A percentile compares a stretch with the other conserved stretches of the same genome.
phyloP scores from a whole-genome alignment of 2,329 filamentous ascomycete genomes.

The Microdochium paspali region DNA sequence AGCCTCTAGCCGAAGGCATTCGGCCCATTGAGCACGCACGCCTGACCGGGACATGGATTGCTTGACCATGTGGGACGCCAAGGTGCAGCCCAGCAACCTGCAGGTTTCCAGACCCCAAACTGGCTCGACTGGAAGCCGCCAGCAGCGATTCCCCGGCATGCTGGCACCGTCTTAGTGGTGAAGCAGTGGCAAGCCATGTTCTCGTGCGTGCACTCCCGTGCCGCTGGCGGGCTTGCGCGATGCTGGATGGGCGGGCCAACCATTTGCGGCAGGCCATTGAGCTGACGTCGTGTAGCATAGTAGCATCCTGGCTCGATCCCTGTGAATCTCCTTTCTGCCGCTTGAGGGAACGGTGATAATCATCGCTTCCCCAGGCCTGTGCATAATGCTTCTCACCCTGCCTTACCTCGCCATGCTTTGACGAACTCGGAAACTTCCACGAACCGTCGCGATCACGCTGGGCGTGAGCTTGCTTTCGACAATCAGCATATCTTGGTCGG shows the following conservation, averaged over 20 bases:
- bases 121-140: too few species aligned
- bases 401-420: too few species aligned
- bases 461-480: neutral
- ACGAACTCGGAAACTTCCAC: too few species aligned
- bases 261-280: neutral
- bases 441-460: neutral
- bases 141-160: neutral
- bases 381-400: too few species aligned
- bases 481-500: too few species aligned
- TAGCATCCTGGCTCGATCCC: neutral
- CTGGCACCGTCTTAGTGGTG: neutral
- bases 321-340: neutral
- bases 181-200: too few species aligned
- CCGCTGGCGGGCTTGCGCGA: neutral
- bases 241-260: neutral
- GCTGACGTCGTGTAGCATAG: neutral
- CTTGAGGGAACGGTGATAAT: neutral
- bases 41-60: too few species aligned
- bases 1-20: too few species aligned
- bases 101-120: neutral
- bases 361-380: neutral
- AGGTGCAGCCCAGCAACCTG: neutral
- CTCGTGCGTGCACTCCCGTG: too few species aligned
- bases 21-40: too few species aligned
- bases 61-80: neutral